These are phyloP conservation scores for Tricholoma terreum DNA, from an alignment of 768 basidiomycete species.

Conservation along the genomic window DNA sequence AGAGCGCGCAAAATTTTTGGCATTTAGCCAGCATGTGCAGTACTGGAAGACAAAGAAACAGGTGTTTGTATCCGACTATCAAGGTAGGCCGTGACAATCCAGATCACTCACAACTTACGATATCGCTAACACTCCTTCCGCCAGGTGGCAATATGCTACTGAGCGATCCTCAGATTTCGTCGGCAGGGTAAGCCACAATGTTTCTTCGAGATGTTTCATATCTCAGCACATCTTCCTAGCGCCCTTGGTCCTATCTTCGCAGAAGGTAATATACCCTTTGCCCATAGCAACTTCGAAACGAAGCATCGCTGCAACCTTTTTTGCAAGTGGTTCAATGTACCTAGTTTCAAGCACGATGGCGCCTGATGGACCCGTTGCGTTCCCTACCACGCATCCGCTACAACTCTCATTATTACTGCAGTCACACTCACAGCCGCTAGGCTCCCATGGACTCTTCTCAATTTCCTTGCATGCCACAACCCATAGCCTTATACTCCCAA, in stretches of 20 bases:
- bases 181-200: neutral
- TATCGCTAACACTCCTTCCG: neutral
- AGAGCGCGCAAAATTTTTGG: neutral
- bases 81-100: neutral
- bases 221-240: neutral
- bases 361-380: neutral
- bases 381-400: neutral
- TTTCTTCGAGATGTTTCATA: neutral
- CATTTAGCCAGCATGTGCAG: constrained; percentile 19
- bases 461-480: too few relatives aligned
- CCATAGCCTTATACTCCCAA: too few relatives aligned
- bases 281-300: neutral
- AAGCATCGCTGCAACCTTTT: neutral
- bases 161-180: neutral
- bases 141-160: neutral
- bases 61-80: constrained; percentile 21
- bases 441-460: too few relatives aligned
- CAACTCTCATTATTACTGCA: neutral
- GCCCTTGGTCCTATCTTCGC: neutral
- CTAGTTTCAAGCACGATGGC: neutral
- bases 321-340: neutral
- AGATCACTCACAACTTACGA: too few relatives aligned
- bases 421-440: too few relatives aligned
- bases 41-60: constrained; percentile 18
- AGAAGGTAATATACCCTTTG: neutral